A percentile compares a stretch with the other conserved stretches of the same genome.
Conservation (phyloP, 139 green algal genomes). For the Micractinium sp. region DNA sequence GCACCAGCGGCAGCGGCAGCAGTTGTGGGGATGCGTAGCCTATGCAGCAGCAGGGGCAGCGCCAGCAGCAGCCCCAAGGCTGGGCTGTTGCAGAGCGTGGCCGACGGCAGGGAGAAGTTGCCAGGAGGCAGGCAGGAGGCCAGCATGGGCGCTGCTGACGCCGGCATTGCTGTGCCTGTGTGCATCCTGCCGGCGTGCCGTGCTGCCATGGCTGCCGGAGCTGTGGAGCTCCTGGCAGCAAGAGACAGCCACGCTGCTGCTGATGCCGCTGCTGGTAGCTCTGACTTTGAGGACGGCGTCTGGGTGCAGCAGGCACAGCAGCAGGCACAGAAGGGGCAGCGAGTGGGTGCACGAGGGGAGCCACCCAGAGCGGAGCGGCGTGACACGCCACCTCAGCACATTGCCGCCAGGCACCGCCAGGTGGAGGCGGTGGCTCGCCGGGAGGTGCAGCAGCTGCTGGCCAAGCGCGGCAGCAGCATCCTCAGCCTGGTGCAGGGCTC, state of each 20-base stretch:
- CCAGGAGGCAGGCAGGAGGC: too few relatives aligned
- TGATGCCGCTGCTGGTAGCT: too few relatives aligned
- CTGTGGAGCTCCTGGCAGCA: not conserved
- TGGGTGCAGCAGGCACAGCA: too few relatives aligned
- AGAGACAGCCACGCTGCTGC: too few relatives aligned
- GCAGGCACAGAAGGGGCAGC: not conserved
- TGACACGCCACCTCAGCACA: constrained; percentile 20
- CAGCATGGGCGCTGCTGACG: not conserved
- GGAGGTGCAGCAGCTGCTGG: constrained; percentile 7
- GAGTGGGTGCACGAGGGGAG: not conserved
- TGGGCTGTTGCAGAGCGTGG: too few relatives aligned
- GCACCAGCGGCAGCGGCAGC: not conserved
- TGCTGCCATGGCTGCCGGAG: not conserved
- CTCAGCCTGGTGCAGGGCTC: not conserved
- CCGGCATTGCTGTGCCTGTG: constrained; percentile 13
- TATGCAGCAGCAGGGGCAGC: too few relatives aligned
- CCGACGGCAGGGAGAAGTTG: too few relatives aligned
- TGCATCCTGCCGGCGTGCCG: not conserved
- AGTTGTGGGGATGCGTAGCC: not conserved
- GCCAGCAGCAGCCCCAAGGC: too few relatives aligned
- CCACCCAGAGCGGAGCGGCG: not conserved
- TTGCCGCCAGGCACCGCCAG: constrained; percentile 14
- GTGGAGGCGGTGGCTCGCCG: not conserved
- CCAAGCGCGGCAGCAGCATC: not conserved
- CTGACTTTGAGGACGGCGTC: too few relatives aligned